Evolutionary conservation across 208 protist species (phyloP).

Genomic region (Leishmania aethiopica): DNA sequence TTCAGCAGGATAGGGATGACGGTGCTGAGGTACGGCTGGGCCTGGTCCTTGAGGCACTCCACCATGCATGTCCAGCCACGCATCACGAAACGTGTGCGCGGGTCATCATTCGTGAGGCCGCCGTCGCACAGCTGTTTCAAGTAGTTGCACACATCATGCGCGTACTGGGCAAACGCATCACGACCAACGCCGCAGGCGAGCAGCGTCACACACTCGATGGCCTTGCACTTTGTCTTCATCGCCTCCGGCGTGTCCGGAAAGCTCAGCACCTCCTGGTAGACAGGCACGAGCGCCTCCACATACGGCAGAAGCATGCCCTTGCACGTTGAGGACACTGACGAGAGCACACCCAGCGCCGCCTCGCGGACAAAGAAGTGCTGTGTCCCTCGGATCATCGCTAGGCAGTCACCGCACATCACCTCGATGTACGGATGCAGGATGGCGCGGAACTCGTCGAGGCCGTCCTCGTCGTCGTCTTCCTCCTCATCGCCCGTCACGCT

Average conservation of each 20-base stretch:
- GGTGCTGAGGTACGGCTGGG: constrained; percentile 70
- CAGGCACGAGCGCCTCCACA: constrained; percentile 61
- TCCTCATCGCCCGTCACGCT: constrained; percentile 47
- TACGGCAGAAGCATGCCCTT: constrained; percentile 64
- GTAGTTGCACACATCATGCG: constrained; percentile 75
- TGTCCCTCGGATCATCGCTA: constrained; percentile 55
- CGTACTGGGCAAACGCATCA: constrained; percentile 71
- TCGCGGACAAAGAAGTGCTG: constrained; percentile 63
- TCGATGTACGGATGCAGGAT: constrained; percentile 68
- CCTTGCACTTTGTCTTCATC: constrained; percentile 79
- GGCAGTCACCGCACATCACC: constrained; percentile 58
- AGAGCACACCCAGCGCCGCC: constrained; percentile 69
- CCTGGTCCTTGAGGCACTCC: constrained; percentile 77
- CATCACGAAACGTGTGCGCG: constrained; percentile 72
- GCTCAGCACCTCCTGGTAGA: constrained; percentile 74
- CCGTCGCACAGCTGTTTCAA: constrained; percentile 44
- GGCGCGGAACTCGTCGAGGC: constrained; percentile 37
- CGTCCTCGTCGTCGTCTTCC: constrained; percentile 52
- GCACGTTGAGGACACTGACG: constrained; percentile 67
- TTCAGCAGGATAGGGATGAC: constrained; percentile 78
- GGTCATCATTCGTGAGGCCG: constrained; percentile 67
- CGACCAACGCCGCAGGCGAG: constrained; percentile 81
- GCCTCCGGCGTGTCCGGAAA: constrained; percentile 67
- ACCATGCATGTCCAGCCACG: constrained; percentile 92
- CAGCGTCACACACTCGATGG: constrained; percentile 86